Evolutionary conservation across 805 yeast species (phyloP).

Genomic region (Wickerhamomyces rabaulensis): DNA sequence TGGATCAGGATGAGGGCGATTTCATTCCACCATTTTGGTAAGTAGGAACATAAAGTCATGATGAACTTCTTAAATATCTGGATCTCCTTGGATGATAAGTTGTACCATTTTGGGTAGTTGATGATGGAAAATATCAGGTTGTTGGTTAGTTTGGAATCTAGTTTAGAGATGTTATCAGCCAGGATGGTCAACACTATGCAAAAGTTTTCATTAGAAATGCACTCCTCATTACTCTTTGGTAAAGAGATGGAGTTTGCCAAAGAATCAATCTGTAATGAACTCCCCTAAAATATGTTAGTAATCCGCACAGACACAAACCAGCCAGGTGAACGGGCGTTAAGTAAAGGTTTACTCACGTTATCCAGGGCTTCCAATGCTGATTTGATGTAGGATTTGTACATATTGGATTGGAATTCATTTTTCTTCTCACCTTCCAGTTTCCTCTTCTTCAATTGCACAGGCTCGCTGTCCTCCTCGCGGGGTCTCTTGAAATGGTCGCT

Average conservation of each 20-base stretch:
- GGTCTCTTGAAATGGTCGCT: constrained; percentile 23
- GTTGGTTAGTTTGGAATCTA: constrained; percentile 44
- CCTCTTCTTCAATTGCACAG: neutral
- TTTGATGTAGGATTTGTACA: constrained; percentile 43
- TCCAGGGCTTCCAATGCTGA: constrained; percentile 70
- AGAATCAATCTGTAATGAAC: constrained; percentile 49
- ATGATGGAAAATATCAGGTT: constrained; percentile 58
- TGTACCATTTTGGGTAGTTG: constrained; percentile 57
- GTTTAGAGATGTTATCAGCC: constrained; percentile 58
- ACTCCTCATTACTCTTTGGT: constrained; percentile 47
- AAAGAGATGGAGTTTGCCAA: constrained; percentile 55
- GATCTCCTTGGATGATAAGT: constrained; percentile 37
- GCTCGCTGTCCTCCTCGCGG: constrained; percentile 18
- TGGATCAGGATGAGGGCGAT: constrained; percentile 65
- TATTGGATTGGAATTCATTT: constrained; percentile 25
- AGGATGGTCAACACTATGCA: constrained; percentile 51
- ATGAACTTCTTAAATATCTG: constrained; percentile 65
- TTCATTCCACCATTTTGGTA: constrained; percentile 87
- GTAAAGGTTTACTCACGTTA: constrained; percentile 33
- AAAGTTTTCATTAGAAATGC: constrained; percentile 49
- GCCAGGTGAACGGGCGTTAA: constrained; percentile 1
- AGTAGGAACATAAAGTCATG: constrained; percentile 72
- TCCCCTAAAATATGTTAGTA: constrained; percentile 33
- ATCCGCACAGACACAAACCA: constrained; percentile 2
- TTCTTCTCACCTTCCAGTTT: constrained; percentile 3